Percentiles rank a stretch among this genome's conserved stretches.
phyloP scores from a whole-genome alignment of 106 monocot genomes.

The Dendrobium catenatum region DNA sequence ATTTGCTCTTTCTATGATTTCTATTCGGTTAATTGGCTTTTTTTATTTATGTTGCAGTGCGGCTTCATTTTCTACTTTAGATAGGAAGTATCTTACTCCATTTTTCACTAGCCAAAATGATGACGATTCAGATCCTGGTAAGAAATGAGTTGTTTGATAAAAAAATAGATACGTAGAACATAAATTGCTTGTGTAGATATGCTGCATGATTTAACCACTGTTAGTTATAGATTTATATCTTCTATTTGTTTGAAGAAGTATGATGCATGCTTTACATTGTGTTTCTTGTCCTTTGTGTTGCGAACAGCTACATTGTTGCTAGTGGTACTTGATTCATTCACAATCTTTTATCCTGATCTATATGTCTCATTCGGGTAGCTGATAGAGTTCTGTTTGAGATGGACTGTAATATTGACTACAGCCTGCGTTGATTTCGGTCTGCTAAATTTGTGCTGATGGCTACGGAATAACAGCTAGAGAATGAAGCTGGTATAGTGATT shows the following conservation, averaged over 20 bases:
- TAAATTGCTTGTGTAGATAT: background rate
- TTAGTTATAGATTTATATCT: background rate
- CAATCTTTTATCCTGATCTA: background rate
- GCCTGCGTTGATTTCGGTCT: too few species aligned
- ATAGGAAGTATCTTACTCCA: constrained; percentile 96
- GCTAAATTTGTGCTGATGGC: too few species aligned
- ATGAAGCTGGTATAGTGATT: too few species aligned
- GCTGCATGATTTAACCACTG: background rate
- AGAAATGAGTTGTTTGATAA: background rate
- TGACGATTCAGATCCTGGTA: constrained; percentile 59
- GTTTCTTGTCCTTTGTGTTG: background rate
- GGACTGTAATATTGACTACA: background rate
- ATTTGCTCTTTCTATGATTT: background rate
- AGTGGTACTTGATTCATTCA: background rate
- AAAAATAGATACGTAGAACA: background rate
- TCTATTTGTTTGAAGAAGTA: too few species aligned
- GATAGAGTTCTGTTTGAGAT: background rate
- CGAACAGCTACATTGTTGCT: background rate
- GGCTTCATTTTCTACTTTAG: constrained; percentile 72
- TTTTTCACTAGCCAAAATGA: constrained; percentile 96
- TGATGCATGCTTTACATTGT: too few species aligned
- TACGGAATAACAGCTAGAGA: background rate
- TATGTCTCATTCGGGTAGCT: background rate
- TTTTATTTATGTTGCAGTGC: constrained; percentile 40
- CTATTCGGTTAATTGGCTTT: background rate